Conservation (phyloP, 1,284 basidiomycete genomes). For the Ustilago loliicola region DNA sequence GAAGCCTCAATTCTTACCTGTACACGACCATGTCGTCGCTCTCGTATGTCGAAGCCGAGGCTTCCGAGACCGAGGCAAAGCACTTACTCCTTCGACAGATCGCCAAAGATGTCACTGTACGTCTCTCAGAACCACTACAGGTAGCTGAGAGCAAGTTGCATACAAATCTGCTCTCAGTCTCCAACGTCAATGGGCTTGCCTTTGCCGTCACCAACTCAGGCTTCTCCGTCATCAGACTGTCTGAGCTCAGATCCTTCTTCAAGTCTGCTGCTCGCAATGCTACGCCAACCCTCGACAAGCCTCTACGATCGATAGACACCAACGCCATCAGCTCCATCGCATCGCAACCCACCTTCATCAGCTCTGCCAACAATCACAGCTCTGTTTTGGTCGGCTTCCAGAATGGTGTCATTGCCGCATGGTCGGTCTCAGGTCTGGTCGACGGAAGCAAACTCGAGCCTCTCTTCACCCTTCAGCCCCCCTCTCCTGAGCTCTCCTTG, state of each 20-base stretch:
- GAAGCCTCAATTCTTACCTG: background rate
- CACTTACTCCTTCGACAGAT: conserved; percentile 60
- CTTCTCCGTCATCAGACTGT: conserved; percentile 67
- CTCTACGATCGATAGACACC: conserved; percentile 39
- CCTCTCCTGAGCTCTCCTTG: conserved; percentile 41
- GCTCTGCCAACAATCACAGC: conserved; percentile 42
- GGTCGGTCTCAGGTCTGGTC: conserved; percentile 39
- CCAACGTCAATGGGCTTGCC: conserved; percentile 69
- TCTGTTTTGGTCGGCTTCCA: conserved; percentile 50
- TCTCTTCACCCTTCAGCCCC: conserved; percentile 44
- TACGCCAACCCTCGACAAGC: conserved; percentile 31
- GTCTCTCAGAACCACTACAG: conserved; percentile 60
- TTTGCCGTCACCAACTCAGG: conserved; percentile 71
- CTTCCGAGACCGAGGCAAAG: conserved; percentile 72
- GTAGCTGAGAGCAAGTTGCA: conserved; percentile 44
- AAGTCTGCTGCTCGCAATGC: conserved; percentile 46
- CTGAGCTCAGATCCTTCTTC: conserved; percentile 51
- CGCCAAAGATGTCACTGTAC: conserved; percentile 62
- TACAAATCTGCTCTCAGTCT: conserved; percentile 71
- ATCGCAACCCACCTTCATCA: conserved; percentile 50
- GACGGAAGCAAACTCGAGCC: conserved; percentile 39
- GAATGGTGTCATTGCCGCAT: conserved; percentile 56
- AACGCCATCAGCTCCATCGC: conserved; percentile 21
- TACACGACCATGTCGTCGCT: conserved; percentile 10
- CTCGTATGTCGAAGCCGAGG: conserved; percentile 27